Base-by-base conservation (phyloP, 202 grass and related monocot species). In the Zoysia matrella region DNA sequence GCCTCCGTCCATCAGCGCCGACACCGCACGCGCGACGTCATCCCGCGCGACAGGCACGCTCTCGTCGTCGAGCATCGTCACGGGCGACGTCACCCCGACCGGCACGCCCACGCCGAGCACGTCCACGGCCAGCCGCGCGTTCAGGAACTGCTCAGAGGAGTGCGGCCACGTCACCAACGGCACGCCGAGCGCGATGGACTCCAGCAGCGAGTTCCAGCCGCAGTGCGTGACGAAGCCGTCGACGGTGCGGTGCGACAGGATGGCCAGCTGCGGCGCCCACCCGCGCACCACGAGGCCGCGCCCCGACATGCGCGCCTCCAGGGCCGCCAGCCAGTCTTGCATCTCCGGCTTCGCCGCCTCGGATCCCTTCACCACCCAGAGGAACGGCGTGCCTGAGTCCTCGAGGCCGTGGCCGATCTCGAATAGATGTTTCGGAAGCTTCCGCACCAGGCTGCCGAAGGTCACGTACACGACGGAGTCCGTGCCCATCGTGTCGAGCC, bases 121-220 rank as follows among this genome's bases (percentile, higher is more conserved):
- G 61, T 93, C 84, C 40, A 97, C 94, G 39, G 47, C 56, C 12
- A 97, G 71, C 58, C 54, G 81, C 82, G 93, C 89, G 87, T 93
- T 97, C 12, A 91, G n/a, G 83, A 88, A 93, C 82, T 97, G 94
- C 49, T 97, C 94, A 0, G 12, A 30, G 51, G 82, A 89, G 11
- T 84, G 81, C n/a, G 94, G 91, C 88, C 94, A 93, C 39, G 91
- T 97, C 3, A 84, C 84, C 55, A 95, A 53, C 0, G 92, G 89
- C 60, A 95, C 58, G 49, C 92, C 89, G 5, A 65, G 65, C 4
- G 79, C 48, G 46, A 92, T n/a, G 39, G 86, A 41, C 84, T 92
- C 92, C 7, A 87, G 60, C 6, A 86, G 18, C 15, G 89, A 91
- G 84, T 91, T 95, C 90, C 93, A 92, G 1, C 69, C 79, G 57